Percentiles rank a stretch among this genome's conserved stretches.
These are phyloP conservation scores for Saccharomyces paradoxus DNA, from an alignment of 805 yeast genomes.

Conservation along the genomic window DNA sequence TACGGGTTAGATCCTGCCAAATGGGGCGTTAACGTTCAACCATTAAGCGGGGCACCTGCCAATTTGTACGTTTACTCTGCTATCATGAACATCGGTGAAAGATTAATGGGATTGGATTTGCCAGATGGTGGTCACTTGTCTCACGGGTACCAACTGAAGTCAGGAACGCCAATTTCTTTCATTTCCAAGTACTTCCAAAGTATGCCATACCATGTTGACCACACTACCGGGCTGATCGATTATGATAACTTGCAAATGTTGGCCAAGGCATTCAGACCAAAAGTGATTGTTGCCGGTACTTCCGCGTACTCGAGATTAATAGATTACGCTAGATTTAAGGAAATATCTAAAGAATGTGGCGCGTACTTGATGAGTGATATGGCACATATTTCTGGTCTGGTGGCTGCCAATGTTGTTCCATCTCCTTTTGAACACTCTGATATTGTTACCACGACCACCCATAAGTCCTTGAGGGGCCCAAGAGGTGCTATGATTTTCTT, in stretches of 20 bases:
- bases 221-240: conserved; percentile 83
- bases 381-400: conserved; percentile 96
- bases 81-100: conserved; percentile 77
- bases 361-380: conserved; percentile 89
- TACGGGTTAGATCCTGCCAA: conserved; percentile 64
- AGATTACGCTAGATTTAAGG: conserved; percentile 83
- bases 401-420: conserved; percentile 88
- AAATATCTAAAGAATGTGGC: conserved; percentile 86
- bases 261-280: conserved; percentile 85
- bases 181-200: conserved; percentile 93
- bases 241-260: conserved; percentile 79
- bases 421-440: conserved; percentile 92
- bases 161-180: conserved; percentile 75
- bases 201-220: conserved; percentile 91
- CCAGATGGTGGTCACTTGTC: conserved; percentile 98
- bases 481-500: conserved; percentile 97
- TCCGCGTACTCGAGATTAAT: conserved; percentile 89
- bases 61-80: conserved; percentile 90
- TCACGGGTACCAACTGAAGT: conserved; percentile 90
- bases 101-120: conserved; percentile 93
- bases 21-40: conserved; percentile 98
- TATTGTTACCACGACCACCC: conserved; percentile 95
- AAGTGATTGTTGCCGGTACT: conserved; percentile 92
- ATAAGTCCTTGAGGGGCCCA: conserved; percentile 96
- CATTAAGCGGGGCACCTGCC: conserved; percentile 95